Evolutionary conservation across 768 basidiomycete genomes (phyloP).

Genomic region (Naematelia encephala): DNA sequence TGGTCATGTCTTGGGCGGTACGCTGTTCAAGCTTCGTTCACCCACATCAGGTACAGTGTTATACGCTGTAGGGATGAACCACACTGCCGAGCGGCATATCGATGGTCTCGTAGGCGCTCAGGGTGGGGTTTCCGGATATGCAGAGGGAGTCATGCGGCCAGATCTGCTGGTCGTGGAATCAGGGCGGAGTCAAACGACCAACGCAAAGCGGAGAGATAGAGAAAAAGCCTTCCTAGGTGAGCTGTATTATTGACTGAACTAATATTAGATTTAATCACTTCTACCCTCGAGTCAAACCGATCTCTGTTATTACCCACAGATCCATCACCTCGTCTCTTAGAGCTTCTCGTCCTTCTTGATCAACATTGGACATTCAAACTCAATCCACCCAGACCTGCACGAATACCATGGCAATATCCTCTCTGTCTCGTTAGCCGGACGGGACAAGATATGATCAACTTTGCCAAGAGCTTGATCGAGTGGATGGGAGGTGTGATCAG

Average conservation of each 20-base stretch:
- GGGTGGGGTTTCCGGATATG: slow-evolving; percentile 35
- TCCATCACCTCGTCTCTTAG: slow-evolving; percentile 87
- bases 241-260: slow-evolving; percentile 5
- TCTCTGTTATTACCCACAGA: slow-evolving; percentile 90
- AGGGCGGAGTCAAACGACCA: slow-evolving; percentile 74
- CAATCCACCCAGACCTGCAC: slow-evolving; percentile 17
- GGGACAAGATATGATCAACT: slow-evolving; percentile 86
- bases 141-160: slow-evolving; percentile 61
- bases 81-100: slow-evolving; percentile 90
- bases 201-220: slow-evolving; percentile 82
- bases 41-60: slow-evolving; percentile 93
- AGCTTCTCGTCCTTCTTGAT: slow-evolving; percentile 90
- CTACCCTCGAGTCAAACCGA: slow-evolving; percentile 72
- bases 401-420: slow-evolving; percentile 55
- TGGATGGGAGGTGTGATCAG: slow-evolving; percentile 96
- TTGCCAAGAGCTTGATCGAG: slow-evolving; percentile 95
- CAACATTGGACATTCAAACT: slow-evolving; percentile 91
- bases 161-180: slow-evolving; percentile 93
- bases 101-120: slow-evolving; percentile 70
- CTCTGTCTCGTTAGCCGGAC: slow-evolving; percentile 91
- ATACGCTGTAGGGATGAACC: slow-evolving; percentile 92
- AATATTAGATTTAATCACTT: slow-evolving; percentile 75
- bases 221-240: slow-evolving; percentile 79
- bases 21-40: slow-evolving; percentile 98
- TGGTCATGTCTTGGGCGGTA: slow-evolving; percentile 92